phyloP scores from a whole-genome alignment of 2,329 filamentous ascomycete species.

The Ophiostoma sp. region DNA sequence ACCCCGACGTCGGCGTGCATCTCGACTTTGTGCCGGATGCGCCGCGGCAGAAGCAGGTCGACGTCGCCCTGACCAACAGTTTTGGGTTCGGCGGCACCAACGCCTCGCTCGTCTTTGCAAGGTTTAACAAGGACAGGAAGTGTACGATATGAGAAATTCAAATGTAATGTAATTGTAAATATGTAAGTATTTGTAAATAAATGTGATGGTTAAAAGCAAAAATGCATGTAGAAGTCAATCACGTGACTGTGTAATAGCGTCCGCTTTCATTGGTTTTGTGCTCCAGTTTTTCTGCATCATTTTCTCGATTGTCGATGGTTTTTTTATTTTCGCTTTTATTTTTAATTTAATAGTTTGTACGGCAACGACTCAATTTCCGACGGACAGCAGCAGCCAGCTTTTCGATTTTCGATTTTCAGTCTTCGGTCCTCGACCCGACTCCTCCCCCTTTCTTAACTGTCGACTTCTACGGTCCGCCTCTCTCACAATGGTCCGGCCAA shows the following conservation, averaged over 20 bases:
- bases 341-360: neutral
- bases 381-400: too few species aligned
- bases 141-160: constrained; percentile 12
- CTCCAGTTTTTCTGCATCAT: neutral
- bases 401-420: neutral
- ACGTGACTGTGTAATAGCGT: constrained; percentile 6
- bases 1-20: constrained; percentile 59
- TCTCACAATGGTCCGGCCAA: constrained; percentile 45
- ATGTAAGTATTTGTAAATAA: neutral
- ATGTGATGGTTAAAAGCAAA: neutral
- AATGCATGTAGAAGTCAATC: neutral
- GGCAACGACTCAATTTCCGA: neutral
- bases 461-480: too few species aligned
- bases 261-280: neutral
- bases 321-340: neutral
- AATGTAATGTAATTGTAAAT: neutral
- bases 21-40: constrained; percentile 79
- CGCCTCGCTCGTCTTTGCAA: constrained; percentile 75
- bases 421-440: neutral
- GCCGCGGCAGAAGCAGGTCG: constrained; percentile 64
- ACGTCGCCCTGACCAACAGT: constrained; percentile 82
- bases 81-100: constrained; percentile 98
- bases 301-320: neutral
- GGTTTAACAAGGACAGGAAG: constrained; percentile 27
- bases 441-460: neutral